These are phyloP conservation scores for Volvox africanus DNA, from an alignment of 139 green algal species.

Conservation along the genomic window DNA sequence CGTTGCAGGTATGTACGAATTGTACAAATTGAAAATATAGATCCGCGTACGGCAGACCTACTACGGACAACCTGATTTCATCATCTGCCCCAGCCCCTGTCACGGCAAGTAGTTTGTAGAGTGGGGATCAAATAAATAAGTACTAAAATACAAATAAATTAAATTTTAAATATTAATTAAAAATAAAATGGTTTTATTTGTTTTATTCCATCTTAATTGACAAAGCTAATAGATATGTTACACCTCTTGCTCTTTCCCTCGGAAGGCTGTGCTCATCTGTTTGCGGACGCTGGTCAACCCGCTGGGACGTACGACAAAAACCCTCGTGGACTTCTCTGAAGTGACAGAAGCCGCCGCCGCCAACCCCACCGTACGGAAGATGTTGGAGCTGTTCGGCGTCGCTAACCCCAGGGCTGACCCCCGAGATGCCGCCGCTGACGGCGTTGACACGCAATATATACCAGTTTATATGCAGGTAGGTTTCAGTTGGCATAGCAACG, in stretches of 20 bases:
- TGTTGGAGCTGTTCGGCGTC: conserved; percentile 45
- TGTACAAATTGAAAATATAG: too few relatives aligned
- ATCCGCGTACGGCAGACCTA: too few relatives aligned
- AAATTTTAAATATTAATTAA: too few relatives aligned
- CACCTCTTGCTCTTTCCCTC: too few relatives aligned
- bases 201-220: too few relatives aligned
- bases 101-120: too few relatives aligned
- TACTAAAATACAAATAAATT: too few relatives aligned
- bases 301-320: conserved; percentile 47
- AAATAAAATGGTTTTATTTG: too few relatives aligned
- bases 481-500: neutral
- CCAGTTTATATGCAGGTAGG: conserved; percentile 35
- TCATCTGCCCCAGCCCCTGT: too few relatives aligned
- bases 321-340: conserved; percentile 44
- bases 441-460: neutral
- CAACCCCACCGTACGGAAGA: conserved; percentile 50
- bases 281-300: conserved; percentile 60
- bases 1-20: conserved; percentile 34
- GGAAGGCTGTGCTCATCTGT: conserved; percentile 28
- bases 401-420: neutral
- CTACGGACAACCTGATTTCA: too few relatives aligned
- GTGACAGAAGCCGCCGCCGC: conserved; percentile 7
- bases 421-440: neutral
- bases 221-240: too few relatives aligned
- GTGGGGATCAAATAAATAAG: too few relatives aligned